Evolutionary conservation across 1,284 basidiomycete species (phyloP), one percentile per base, ranked within the genome.

Genomic region (Pisolithus thermaeus): DNA sequence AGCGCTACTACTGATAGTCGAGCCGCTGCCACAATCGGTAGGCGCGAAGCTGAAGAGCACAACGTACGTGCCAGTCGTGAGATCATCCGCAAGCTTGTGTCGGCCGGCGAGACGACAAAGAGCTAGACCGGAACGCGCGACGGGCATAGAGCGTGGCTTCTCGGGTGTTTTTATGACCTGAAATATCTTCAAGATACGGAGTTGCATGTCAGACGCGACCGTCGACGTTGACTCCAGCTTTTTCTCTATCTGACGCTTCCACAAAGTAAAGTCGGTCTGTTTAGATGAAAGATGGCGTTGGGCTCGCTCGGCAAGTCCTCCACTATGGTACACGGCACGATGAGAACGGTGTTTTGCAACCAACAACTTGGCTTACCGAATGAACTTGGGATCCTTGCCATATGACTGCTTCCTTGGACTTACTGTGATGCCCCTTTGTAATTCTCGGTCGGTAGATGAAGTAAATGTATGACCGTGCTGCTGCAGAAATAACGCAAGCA

Each of bases 251-350:
- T 78, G 75, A 46, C 73, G 73, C 48, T 71, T 69, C 80, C 80
- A 83, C 1, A 83, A 65, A 11, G 68, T 56, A 30, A 76, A 66
- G 12, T 72, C 67, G 1, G 76, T 79, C 16, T 68, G 68, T 12
- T 66, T 59, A 18, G 70, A 71, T 16, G 69, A 60, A 37, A 78
- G 71, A 32, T 69, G 59, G 11, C 69, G 62, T 16, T 71, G 67
- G 1, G 77, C 73, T 8, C 70, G 70, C 43, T 75, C 74, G 0
- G 79, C 80, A 7, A 82, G 56, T 0, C 79, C 79, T 14, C 75
- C 76, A 28, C 80, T 57, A 20, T 55, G 59, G 8, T 38, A 18
- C 7, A 7, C 11, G 18, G 42, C 25, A 47, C 46, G 7, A 41
- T 23, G 1, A 35, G n/a, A 22, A 11, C 20, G 6, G 35, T 28